phyloP scores from a whole-genome alignment of 2,329 filamentous ascomycete genomes.

The Tricladium varicosporioides region DNA sequence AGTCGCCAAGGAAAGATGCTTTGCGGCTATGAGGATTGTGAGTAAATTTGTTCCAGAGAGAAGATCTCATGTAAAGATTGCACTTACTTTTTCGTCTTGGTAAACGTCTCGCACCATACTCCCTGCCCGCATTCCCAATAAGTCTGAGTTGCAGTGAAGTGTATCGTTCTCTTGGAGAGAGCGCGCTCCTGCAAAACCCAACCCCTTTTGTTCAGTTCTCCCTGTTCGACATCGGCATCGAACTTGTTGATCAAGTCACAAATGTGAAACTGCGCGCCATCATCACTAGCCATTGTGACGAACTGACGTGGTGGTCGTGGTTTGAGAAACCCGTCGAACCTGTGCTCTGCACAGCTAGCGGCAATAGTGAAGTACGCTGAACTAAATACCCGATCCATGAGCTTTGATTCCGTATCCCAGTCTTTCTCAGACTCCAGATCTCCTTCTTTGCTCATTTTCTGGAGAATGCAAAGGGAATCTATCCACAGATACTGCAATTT shows the following conservation, averaged over 20 bases:
- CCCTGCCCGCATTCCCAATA: slow-evolving; percentile 41
- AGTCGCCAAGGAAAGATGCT: slow-evolving; percentile 30
- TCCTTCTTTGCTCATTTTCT: slow-evolving; percentile 12
- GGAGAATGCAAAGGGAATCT: neutral
- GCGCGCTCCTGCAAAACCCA: slow-evolving; percentile 32
- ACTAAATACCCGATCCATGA: slow-evolving; percentile 24
- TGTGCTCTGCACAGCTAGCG: neutral
- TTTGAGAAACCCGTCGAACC: neutral
- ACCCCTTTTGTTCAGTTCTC: slow-evolving; percentile 14
- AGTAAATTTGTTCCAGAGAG: neutral
- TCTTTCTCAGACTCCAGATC: too few species aligned
- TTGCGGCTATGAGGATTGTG: neutral
- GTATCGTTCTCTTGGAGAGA: slow-evolving; percentile 38
- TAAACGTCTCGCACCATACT: slow-evolving; percentile 37
- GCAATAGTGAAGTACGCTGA: slow-evolving; percentile 2
- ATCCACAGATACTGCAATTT: neutral
- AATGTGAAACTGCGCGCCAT: neutral
- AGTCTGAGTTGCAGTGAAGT: slow-evolving; percentile 36
- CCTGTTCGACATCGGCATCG: neutral
- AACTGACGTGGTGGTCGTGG: neutral
- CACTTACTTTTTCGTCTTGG: slow-evolving; percentile 34
- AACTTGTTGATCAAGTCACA: slow-evolving; percentile 2
- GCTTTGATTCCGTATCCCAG: slow-evolving; percentile 24
- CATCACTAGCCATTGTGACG: neutral
- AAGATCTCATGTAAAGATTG: neutral